Percentiles rank a stretch among this genome's conserved stretches.
Conservation (phyloP, 352 stramenopile genomes). For the Globisporangium middletonii region DNA sequence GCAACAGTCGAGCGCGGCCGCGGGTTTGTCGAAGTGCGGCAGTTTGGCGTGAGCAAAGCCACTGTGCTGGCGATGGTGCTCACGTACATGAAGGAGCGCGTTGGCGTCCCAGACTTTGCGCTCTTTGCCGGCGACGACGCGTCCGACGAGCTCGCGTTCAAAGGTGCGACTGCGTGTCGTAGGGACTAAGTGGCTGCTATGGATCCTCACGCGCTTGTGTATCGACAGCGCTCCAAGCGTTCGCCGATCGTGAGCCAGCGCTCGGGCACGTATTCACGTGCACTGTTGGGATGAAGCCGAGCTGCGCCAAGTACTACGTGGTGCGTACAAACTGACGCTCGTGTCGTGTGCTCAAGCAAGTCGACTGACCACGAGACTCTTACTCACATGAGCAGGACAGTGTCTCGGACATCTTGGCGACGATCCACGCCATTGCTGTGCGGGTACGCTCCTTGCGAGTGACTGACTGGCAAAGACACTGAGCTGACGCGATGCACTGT, state of each 20-base stretch:
- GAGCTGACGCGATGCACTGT: neutral
- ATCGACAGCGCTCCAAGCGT: slow-evolving; percentile 36
- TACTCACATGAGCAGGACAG: slow-evolving; percentile 29
- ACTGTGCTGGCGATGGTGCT: slow-evolving; percentile 50
- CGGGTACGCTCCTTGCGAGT: slow-evolving; percentile 21
- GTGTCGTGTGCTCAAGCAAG: neutral
- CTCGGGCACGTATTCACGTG: slow-evolving; percentile 85
- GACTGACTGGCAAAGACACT: neutral
- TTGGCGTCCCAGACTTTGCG: slow-evolving; percentile 89
- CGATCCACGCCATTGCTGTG: slow-evolving; percentile 44
- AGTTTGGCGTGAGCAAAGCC: slow-evolving; percentile 66
- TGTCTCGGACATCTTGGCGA: slow-evolving; percentile 39
- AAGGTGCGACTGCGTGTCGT: slow-evolving; percentile 21
- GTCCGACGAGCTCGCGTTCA: slow-evolving; percentile 92
- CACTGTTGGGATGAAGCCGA: slow-evolving; percentile 97
- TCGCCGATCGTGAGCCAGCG: slow-evolving; percentile 25
- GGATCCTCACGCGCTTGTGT: neutral
- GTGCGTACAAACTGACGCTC: slow-evolving; percentile 17
- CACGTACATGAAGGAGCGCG: slow-evolving; percentile 43
- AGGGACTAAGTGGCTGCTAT: too few relatives aligned
- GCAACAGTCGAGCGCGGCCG: slow-evolving; percentile 47
- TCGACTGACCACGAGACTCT: neutral
- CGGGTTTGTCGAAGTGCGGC: slow-evolving; percentile 70
- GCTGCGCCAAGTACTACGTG: slow-evolving; percentile 93
- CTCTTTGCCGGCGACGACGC: slow-evolving; percentile 97